Evolutionary conservation across 768 basidiomycete species (phyloP).

Genomic region (Suillus plorans): DNA sequence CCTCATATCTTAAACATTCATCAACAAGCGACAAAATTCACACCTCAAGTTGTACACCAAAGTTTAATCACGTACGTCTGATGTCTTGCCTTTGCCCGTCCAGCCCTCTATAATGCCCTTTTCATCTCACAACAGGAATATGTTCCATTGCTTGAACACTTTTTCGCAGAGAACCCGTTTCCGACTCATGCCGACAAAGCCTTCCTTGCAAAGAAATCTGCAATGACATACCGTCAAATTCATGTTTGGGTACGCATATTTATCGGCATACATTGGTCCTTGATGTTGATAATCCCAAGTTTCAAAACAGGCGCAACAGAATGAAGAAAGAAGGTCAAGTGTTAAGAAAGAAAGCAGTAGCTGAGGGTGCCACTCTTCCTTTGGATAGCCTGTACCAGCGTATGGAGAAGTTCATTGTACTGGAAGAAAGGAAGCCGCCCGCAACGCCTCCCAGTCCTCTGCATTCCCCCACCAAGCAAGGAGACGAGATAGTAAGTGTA

Average conservation of each 20-base stretch:
- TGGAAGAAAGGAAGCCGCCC: constrained; percentile 12
- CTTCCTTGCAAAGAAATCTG: constrained; percentile 40
- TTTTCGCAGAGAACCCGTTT: constrained; percentile 48
- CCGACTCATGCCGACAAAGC: constrained; percentile 41
- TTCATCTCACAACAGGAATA: constrained; percentile 44
- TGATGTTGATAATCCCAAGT: constrained; percentile 30
- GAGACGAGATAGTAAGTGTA: constrained; percentile 11
- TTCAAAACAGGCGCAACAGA: constrained; percentile 49
- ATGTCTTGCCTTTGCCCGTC: accelerated
- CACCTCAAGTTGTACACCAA: accelerated
- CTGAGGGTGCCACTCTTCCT: constrained; percentile 20
- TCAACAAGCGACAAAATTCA: neutral
- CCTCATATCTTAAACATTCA: neutral
- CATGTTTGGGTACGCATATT: constrained; percentile 49
- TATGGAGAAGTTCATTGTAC: constrained; percentile 29
- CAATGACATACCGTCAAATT: constrained; percentile 48
- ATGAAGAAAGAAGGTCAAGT: constrained; percentile 29
- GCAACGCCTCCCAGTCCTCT: neutral
- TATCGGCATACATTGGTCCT: neutral
- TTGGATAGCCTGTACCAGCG: constrained; percentile 25
- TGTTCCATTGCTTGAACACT: constrained; percentile 44
- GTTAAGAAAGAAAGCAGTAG: constrained; percentile 24
- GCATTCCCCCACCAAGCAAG: constrained; percentile 15
- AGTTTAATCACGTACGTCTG: neutral
- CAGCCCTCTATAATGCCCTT: neutral